Evolutionary conservation across 805 yeast species (phyloP).

Genomic region (Groenewaldozyma salmanticensis): DNA sequence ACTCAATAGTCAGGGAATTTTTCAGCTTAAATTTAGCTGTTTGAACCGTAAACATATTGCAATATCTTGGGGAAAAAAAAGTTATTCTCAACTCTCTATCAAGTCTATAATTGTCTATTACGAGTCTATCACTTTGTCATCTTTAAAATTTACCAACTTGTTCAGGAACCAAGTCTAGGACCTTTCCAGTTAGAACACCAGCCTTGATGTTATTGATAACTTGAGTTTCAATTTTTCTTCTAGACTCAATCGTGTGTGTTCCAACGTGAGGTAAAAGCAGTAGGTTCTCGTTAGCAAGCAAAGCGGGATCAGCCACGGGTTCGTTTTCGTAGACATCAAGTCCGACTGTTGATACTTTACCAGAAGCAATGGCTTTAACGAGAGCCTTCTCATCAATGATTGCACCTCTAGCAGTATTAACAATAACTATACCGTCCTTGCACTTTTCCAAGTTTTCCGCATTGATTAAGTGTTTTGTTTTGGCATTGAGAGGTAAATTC

Average conservation of each 20-base stretch:
- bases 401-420: slow-evolving; percentile 56
- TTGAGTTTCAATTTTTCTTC: slow-evolving; percentile 69
- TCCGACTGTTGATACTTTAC: slow-evolving; percentile 44
- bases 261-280: slow-evolving; percentile 51
- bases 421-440: slow-evolving; percentile 45
- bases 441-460: slow-evolving; percentile 35
- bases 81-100: no score
- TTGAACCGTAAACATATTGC: no score
- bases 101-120: no score
- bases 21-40: no score
- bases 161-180: slow-evolving; percentile 75
- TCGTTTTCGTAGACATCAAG: slow-evolving; percentile 54
- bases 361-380: slow-evolving; percentile 36
- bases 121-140: not conserved
- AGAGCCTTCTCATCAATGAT: slow-evolving; percentile 46
- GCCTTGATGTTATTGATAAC: slow-evolving; percentile 58
- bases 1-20: no score
- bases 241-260: slow-evolving; percentile 32
- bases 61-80: no score
- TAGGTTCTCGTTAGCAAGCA: slow-evolving; percentile 36
- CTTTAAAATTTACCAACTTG: slow-evolving; percentile 12
- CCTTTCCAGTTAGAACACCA: slow-evolving; percentile 57
- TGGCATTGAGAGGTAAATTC: slow-evolving; percentile 43
- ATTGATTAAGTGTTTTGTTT: slow-evolving; percentile 42
- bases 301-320: slow-evolving; percentile 42